Evolutionary conservation across 371 early-diverging fungal genomes (phyloP).

Genomic region (Mucor mucedo): DNA sequence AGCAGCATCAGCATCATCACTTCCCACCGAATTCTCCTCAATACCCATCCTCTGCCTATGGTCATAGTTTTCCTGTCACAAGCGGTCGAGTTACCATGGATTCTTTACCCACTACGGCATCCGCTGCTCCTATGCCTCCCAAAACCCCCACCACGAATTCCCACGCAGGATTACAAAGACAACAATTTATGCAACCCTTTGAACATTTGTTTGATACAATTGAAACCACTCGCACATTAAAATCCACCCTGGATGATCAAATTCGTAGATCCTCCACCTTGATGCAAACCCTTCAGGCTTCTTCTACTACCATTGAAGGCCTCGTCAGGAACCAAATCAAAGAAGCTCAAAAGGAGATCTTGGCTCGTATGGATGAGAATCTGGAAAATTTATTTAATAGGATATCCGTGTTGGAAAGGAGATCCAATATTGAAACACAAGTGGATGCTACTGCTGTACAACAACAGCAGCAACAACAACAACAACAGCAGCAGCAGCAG

Average conservation of each 20-base stretch:
- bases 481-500: not conserved
- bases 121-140: not conserved
- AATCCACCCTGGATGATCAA: constrained; percentile 74
- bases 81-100: constrained; percentile 6
- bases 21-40: constrained; percentile 24
- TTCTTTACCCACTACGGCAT: not conserved
- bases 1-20: constrained; percentile 10
- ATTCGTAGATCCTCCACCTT: constrained; percentile 75
- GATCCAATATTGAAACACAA: not conserved
- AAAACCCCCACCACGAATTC: constrained; percentile 35
- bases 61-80: constrained; percentile 12
- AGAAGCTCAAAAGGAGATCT: constrained; percentile 70
- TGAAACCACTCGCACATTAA: constrained; percentile 61
- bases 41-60: constrained; percentile 20
- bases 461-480: not conserved
- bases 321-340: constrained; percentile 75
- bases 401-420: constrained; percentile 12
- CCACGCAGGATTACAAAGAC: constrained; percentile 32
- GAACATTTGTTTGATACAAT: constrained; percentile 66
- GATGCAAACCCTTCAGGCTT: constrained; percentile 78
- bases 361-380: constrained; percentile 41
- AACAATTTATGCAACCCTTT: constrained; percentile 60
- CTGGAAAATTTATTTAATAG: constrained; percentile 12
- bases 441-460: not conserved
- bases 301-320: constrained; percentile 76